These are phyloP conservation scores for Fusarium tuaranense DNA, from an alignment of 2,329 filamentous ascomycete genomes.

Conservation along the genomic window DNA sequence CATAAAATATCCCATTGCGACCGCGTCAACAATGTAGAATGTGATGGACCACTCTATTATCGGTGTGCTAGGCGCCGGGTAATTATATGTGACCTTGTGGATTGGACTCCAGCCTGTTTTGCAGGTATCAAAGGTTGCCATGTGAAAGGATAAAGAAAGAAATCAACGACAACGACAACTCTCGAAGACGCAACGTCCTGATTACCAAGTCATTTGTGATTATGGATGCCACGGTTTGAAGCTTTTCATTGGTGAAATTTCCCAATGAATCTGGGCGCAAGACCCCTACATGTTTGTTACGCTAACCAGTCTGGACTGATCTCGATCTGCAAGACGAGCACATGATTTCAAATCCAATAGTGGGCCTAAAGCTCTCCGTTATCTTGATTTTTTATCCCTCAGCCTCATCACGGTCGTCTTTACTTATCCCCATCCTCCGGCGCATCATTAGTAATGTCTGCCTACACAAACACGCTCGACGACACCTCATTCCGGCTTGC, in stretches of 20 bases:
- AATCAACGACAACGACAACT: background rate
- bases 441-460: background rate
- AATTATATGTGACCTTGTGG: background rate
- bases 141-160: background rate
- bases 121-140: background rate
- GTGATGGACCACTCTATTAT: too few species aligned
- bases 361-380: background rate
- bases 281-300: background rate
- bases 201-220: rapidly evolving
- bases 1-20: too few species aligned
- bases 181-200: background rate
- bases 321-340: background rate
- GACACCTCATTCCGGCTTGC: background rate
- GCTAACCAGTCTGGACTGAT: background rate
- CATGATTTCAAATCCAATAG: background rate
- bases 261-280: background rate
- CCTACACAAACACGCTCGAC: background rate
- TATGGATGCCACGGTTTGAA: background rate
- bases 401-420: background rate
- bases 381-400: background rate
- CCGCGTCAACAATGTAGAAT: too few species aligned
- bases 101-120: background rate
- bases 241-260: background rate
- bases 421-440: background rate
- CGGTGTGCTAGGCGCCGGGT: too few species aligned